Percentiles rank a stretch among this genome's conserved stretches.
These are phyloP conservation scores for Camelina hispida DNA, from an alignment of 345 rosid genomes.

Conservation along the genomic window DNA sequence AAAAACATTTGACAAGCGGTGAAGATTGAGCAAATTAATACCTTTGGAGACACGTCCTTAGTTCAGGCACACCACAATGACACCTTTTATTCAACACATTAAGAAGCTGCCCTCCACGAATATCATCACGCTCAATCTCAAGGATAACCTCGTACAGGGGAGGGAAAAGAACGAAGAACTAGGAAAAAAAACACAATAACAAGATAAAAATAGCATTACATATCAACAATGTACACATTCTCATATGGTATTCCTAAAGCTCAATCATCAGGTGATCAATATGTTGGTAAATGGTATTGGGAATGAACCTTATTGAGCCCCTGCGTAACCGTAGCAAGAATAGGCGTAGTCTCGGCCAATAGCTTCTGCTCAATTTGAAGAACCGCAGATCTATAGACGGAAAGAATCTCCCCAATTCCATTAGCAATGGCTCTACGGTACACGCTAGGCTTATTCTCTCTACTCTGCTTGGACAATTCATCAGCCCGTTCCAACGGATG, in stretches of 20 bases:
- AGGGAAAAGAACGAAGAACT: slow-evolving; percentile 90
- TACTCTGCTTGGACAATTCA: slow-evolving; percentile 52
- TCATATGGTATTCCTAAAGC: neutral
- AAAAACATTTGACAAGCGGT: neutral
- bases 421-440: slow-evolving; percentile 92
- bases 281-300: neutral
- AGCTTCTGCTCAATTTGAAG: slow-evolving; percentile 88
- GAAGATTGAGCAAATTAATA: slow-evolving; percentile 29
- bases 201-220: neutral
- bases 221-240: neutral
- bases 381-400: slow-evolving; percentile 85
- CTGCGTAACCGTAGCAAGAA: slow-evolving; percentile 81
- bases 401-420: slow-evolving; percentile 89
- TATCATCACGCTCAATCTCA: slow-evolving; percentile 89
- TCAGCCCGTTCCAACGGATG: slow-evolving; percentile 59
- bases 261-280: slow-evolving; percentile 1
- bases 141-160: slow-evolving; percentile 85
- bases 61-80: slow-evolving; percentile 97
- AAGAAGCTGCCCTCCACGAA: slow-evolving; percentile 90
- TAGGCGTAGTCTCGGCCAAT: slow-evolving; percentile 77
- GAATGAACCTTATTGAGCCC: slow-evolving; percentile 85
- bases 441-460: slow-evolving; percentile 59
- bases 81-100: slow-evolving; percentile 84
- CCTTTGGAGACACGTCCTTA: slow-evolving; percentile 96
- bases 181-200: slow-evolving; percentile 10